phyloP scores from a whole-genome alignment of 805 yeast genomes.

The Yamadazyma scolyti region DNA sequence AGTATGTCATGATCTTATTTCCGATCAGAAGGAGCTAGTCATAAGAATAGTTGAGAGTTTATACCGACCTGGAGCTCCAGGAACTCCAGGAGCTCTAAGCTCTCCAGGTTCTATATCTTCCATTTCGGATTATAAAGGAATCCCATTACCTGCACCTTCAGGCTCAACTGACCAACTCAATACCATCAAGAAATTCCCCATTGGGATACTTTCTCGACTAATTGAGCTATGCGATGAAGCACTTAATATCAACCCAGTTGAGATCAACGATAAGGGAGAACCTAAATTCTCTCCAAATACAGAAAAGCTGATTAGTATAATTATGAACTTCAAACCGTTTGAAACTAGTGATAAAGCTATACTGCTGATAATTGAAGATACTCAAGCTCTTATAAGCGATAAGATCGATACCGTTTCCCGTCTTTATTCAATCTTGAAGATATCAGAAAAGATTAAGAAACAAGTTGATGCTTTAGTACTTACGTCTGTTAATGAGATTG shows the following conservation, averaged over 20 bases:
- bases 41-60: conserved; percentile 40
- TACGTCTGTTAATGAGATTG: conserved; percentile 58
- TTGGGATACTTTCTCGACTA: conserved; percentile 54
- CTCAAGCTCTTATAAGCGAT: conserved; percentile 53
- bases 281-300: conserved; percentile 56
- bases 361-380: conserved; percentile 59
- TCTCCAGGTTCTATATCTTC: conserved; percentile 13
- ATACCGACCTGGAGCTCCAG: conserved; percentile 15
- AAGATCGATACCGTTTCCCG: conserved; percentile 71
- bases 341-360: conserved; percentile 65
- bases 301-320: conserved; percentile 47
- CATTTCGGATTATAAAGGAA: conserved; percentile 54
- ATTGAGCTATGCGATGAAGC: conserved; percentile 74
- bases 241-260: conserved; percentile 58
- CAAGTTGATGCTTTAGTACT: conserved; percentile 75
- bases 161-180: conserved; percentile 4
- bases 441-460: conserved; percentile 68
- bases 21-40: conserved; percentile 63
- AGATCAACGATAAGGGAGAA: conserved; percentile 23
- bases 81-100: conserved; percentile 16
- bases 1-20: conserved; percentile 65
- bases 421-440: conserved; percentile 68
- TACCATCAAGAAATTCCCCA: conserved; percentile 47
- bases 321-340: conserved; percentile 44
- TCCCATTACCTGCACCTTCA: conserved; percentile 38